phyloP scores from a whole-genome alignment of 1,284 basidiomycete genomes.

The Ceratobasidium sp. region DNA sequence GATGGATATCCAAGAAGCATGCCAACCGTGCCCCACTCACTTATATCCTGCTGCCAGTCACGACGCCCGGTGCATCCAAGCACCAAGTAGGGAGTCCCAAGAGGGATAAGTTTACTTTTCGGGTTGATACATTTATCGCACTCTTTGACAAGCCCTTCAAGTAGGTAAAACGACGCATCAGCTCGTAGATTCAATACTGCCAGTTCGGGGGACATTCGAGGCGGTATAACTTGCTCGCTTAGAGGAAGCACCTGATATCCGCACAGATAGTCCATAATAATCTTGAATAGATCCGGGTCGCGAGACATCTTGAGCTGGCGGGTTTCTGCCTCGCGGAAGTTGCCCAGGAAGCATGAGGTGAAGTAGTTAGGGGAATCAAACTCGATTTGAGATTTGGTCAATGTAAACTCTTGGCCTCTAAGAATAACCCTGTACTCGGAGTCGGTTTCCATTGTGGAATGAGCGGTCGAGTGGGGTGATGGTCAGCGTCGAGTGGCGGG shows the following conservation, averaged over 20 bases:
- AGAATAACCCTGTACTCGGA: no score
- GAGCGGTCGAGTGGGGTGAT: not conserved
- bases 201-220: not conserved
- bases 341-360: not conserved
- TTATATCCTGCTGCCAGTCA: no score
- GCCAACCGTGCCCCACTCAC: no score
- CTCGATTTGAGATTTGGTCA: not conserved
- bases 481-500: no score
- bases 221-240: not conserved
- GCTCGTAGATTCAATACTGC: not conserved
- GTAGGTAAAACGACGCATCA: slow-evolving; percentile 1
- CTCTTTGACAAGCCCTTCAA: not conserved
- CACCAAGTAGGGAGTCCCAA: no score
- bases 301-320: not conserved
- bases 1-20: no score
- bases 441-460: not conserved
- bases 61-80: no score
- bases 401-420: no score
- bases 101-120: no score
- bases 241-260: slow-evolving; percentile 1
- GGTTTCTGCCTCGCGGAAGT: slow-evolving; percentile 1
- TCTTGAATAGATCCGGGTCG: slow-evolving; percentile 14
- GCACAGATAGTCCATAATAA: slow-evolving; percentile 10
- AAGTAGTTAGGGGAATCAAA: slow-evolving; percentile 8
- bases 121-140: no score